Conservation (phyloP, 306 rosid species). For the Pyrus communis region DNA sequence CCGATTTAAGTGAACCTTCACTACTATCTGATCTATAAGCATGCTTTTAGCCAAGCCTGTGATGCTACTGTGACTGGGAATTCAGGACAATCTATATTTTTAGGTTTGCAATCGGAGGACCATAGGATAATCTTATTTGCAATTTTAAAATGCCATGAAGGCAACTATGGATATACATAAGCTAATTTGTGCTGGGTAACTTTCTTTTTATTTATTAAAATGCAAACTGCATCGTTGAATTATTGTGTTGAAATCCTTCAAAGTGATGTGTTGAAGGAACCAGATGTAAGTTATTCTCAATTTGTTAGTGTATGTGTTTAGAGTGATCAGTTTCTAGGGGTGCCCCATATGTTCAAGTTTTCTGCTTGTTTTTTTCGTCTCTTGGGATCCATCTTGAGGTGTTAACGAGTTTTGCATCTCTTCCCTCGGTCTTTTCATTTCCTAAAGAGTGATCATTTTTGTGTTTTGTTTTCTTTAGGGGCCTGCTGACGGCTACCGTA, state of each 20-base stretch:
- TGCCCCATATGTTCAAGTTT: background rate
- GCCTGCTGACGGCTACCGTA: constrained; percentile 65
- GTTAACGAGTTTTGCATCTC: background rate
- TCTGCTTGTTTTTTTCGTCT: background rate
- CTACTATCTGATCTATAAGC: background rate
- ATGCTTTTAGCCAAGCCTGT: background rate
- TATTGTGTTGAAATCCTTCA: constrained; percentile 69
- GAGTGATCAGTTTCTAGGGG: constrained; percentile 11
- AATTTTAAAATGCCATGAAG: background rate
- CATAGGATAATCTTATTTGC: background rate
- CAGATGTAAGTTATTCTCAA: constrained; percentile 60
- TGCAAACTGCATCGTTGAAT: constrained; percentile 32
- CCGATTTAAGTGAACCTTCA: background rate
- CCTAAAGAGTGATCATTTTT: constrained; percentile 1
- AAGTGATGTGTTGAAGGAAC: constrained; percentile 66
- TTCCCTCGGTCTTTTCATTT: constrained; percentile 4
- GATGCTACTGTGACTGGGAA: background rate
- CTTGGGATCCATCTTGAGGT: constrained; percentile 4
- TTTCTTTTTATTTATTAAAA: background rate
- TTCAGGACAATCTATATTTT: background rate
- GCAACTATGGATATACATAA: background rate
- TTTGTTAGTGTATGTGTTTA: constrained; percentile 13
- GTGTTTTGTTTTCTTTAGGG: constrained; percentile 38
- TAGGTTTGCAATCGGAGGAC: background rate
- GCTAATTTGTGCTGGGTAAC: background rate